Evolutionary conservation across 1,284 basidiomycete species (phyloP).

Genomic region (Leccinum subfulvum): DNA sequence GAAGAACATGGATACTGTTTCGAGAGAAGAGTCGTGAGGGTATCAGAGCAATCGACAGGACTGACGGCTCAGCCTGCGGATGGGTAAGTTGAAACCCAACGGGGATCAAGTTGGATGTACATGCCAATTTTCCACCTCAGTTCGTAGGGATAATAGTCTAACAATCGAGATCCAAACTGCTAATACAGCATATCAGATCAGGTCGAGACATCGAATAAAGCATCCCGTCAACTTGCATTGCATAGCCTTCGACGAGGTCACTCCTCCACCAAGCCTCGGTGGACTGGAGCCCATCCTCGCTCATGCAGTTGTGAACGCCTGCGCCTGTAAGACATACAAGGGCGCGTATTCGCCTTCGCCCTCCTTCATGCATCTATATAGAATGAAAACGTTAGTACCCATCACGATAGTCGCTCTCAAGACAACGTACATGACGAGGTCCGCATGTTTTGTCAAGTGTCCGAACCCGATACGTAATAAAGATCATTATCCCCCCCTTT

Average conservation of each 20-base stretch:
- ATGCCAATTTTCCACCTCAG: neutral
- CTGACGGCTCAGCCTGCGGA: neutral
- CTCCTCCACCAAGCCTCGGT: too few species aligned
- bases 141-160: too few species aligned
- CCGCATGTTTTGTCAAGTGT: conserved; percentile 61
- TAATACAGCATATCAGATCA: too few species aligned
- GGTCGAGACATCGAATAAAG: too few species aligned
- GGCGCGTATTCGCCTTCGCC: conserved; percentile 14
- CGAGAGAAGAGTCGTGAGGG: neutral
- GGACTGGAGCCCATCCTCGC: too few species aligned
- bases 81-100: neutral
- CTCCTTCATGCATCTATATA: conserved; percentile 57
- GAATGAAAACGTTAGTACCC: neutral
- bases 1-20: neutral
- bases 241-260: too few species aligned
- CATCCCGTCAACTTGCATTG: too few species aligned
- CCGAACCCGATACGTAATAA: conserved; percentile 70
- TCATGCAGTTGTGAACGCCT: conserved; percentile 17
- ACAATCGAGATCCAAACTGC: too few species aligned
- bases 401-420: neutral
- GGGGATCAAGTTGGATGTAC: neutral
- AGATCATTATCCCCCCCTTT: conserved; percentile 64
- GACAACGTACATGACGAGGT: conserved; percentile 52
- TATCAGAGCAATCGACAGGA: neutral
- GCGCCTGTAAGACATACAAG: too few species aligned